Base-by-base conservation (phyloP, 805 yeast genomes). In the Wickerhamomyces mucosus region DNA sequence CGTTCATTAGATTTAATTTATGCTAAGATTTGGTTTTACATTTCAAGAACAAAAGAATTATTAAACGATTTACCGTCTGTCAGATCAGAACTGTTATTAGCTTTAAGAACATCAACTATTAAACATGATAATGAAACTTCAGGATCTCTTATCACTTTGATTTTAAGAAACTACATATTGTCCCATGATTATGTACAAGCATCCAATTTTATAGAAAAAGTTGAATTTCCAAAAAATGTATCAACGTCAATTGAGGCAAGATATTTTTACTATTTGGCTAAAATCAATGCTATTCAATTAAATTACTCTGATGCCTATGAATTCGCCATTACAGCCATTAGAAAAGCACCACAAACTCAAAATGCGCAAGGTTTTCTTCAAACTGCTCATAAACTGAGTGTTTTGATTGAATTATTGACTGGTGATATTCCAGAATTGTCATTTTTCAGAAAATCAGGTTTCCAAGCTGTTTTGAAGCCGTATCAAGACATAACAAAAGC, bases 391-490 rank as follows among this genome's bases (percentile, higher is more conserved):
- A 92, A 92, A 61, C 70, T 92, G 45, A 80, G 75, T 51, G 81
- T 89, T 39, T 69, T 88, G 37, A 83, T 92, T 46, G 96, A 92
- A 60, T 66, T 92, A 50, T 72, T 92, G 47, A 88, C 89, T 74
- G 98, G 99, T 36, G 98, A 92, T 47, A 79, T 92, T 43, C 98
- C 98, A 13, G 95, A 85, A 48, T 66, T 94, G 42, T 68, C 85
- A 29, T 71, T 73, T 22, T 92, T 92, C 66, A 72, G 74, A 45
- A 80, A 82, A 48, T 60, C 72, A 12, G 59, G 63, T 28, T 60
- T 75, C 48, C 75, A 72, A 41, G 64, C 66, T 31, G 67, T 81
- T 4, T 66, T 86, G 38, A 68, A 64, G 39, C 95, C 97, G 20
- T 92, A 92, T 54, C 75, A 82, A 43, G 80, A 78, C 37, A 79